Base-by-base conservation (phyloP, 2,329 filamentous ascomycete genomes). In the Microsporum canis region DNA sequence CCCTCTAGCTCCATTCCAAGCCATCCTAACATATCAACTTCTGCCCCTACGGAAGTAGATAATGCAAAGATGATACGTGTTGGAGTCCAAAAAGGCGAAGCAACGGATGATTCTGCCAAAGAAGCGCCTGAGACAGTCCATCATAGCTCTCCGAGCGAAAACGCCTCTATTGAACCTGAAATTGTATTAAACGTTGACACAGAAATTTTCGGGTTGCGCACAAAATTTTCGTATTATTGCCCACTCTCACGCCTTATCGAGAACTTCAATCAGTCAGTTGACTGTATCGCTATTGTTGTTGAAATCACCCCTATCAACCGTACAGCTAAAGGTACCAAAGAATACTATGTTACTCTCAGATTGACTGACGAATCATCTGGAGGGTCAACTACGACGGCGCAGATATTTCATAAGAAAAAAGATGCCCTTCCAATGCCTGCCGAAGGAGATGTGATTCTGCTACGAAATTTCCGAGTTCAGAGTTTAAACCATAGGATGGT, bases 391-490 rank as follows among this genome's bases (percentile, higher is more conserved):
- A 63, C 77, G 14, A 66, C 65, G 58, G 77, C 71, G 2, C 74
- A 78, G 57, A 72, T 80, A 3, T 75, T 77, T 60, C 75, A 75
- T 12, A 72, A 71, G 39, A 67, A 70, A 61, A 74, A 73, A 62
- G 66, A 65, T 39, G 71, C 71, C 1, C 66, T 80, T 12, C 78
- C 78, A 17, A 62, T 64, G 3, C 58, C 73, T 14, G 62, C 62
- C 5, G 68, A 72, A 63, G 78, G 77, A 10, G 74, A 78, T 62
- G 70, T 72, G 1, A 67, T 80, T 38, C 67, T 80, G 1, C 70
- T 80, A 6, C 72, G 77, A 12, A 72, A 78, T 61, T 77, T 80
- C 66, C 74, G 75, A 62, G 75, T 79, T 6, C 71, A 74, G 45
- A 76, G 69, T 61, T 68, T 72, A 57, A 69, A 76, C 12, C 71